A percentile compares a stretch with the other conserved stretches of the same genome.
Conservation (phyloP, 1,139 yeast genomes). For the Suhomyces bokatorum region DNA sequence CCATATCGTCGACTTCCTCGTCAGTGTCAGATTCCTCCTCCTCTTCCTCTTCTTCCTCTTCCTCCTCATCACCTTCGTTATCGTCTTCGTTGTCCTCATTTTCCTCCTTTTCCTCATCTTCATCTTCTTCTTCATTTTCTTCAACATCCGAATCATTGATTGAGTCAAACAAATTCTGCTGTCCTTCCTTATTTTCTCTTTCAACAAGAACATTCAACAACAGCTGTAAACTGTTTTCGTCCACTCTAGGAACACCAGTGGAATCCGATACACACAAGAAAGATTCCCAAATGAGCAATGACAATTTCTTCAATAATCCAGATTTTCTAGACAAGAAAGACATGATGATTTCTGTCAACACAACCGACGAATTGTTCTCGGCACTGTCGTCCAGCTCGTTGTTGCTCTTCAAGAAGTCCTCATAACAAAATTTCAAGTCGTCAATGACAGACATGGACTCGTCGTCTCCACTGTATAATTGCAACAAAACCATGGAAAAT, state of each 20-base stretch:
- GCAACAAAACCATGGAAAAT: constrained; percentile 76
- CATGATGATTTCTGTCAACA: constrained; percentile 77
- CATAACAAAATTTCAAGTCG: constrained; percentile 63
- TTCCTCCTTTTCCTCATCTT: constrained; percentile 33
- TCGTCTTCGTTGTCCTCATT: constrained; percentile 30
- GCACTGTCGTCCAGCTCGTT: constrained; percentile 10
- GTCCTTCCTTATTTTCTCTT: constrained; percentile 83
- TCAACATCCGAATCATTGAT: constrained; percentile 50
- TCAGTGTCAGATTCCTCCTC: constrained; percentile 29
- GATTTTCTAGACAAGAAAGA: constrained; percentile 76
- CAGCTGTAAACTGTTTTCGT: constrained; percentile 18
- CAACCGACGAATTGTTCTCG: constrained; percentile 49
- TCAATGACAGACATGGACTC: constrained; percentile 77
- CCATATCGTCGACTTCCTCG: constrained; percentile 24
- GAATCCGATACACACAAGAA: constrained; percentile 37
- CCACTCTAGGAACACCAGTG: constrained; percentile 29
- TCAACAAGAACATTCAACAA: constrained; percentile 53
- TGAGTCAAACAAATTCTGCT: constrained; percentile 69
- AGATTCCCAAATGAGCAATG: constrained; percentile 75
- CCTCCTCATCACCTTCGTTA: constrained; percentile 35
- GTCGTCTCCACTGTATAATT: constrained; percentile 74
- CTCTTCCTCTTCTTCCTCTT: constrained; percentile 29
- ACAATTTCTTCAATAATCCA: constrained; percentile 66
- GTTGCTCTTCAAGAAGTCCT: constrained; percentile 32
- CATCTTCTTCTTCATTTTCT: constrained; percentile 26